Evolutionary conservation across 495 filamentous ascomycete species (phyloP).

Genomic region (Trichocladium antarcticum): DNA sequence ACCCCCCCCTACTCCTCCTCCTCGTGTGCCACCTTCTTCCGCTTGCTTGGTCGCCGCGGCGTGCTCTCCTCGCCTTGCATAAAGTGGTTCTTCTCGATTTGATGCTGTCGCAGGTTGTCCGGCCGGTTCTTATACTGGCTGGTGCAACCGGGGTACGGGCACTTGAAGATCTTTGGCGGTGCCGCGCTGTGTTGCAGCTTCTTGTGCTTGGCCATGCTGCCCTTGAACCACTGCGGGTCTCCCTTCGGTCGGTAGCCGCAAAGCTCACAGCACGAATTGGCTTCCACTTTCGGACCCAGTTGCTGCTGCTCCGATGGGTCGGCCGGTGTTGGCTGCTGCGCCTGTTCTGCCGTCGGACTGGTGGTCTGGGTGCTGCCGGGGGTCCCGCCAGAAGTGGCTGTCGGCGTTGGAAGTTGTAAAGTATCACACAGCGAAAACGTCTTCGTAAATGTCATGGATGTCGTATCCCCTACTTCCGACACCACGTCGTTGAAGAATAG

Average conservation of each 20-base stretch:
- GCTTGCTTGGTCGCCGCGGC: slow-evolving; percentile 31
- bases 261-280: slow-evolving; percentile 33
- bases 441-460: not conserved
- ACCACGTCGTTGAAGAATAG: slow-evolving; percentile 18
- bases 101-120: slow-evolving; percentile 41
- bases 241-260: slow-evolving; percentile 43
- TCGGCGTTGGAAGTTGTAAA: slow-evolving; percentile 6
- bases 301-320: slow-evolving; percentile 5
- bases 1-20: slow-evolving; percentile 11
- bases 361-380: not conserved
- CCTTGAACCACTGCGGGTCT: slow-evolving; percentile 43
- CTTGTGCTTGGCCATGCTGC: slow-evolving; percentile 44
- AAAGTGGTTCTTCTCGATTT: slow-evolving; percentile 41
- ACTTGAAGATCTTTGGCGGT: slow-evolving; percentile 37
- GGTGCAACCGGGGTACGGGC: slow-evolving; percentile 36
- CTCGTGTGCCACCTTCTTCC: slow-evolving; percentile 26
- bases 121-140: slow-evolving; percentile 41
- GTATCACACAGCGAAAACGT: not conserved
- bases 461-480: not conserved
- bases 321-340: slow-evolving; percentile 4
- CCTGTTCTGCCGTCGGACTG: slow-evolving; percentile 2
- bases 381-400: not conserved
- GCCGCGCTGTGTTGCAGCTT: slow-evolving; percentile 37
- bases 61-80: slow-evolving; percentile 27
- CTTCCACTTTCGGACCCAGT: slow-evolving; percentile 25